Evolutionary conservation across 768 basidiomycete genomes (phyloP), one percentile per base, ranked within the genome.

Genomic region (Leccinum broughii): DNA sequence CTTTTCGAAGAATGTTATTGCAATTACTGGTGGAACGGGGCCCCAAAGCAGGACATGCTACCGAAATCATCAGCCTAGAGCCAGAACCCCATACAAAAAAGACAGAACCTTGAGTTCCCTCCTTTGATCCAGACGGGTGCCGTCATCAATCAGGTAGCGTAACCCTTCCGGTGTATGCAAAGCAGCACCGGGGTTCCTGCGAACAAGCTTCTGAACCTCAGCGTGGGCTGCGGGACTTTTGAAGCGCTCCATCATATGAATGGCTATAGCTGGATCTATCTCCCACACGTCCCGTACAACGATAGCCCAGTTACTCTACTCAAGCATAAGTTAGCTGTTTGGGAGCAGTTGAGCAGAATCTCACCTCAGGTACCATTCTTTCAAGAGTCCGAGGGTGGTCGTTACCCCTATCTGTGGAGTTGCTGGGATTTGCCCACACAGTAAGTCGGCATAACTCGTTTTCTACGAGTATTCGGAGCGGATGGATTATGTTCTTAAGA

Each of bases 1-100:
- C 30, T 85, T 86, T 72, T 95, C 92, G 72, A 98, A 97, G 70
- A 90, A 90, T 0, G 89, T 87, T 65, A 85, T 83, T 20, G 92
- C 92, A 20, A 88, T 77, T 17, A 95, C 80, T 0, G 93, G 94
- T 3, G 96, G 88, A 14, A 95, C 89, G 20, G 94, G 86, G 2
- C 86, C 86, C 94, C 95, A 98, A 8, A 95, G 78, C 14, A 95
- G 80, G 30, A 99, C 81, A 71, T 92, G 83, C 95, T 98, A 67
- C 5, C 26, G 22, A 64, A 39, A 50, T n/a, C 4, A 54, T 56
- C 32, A 64, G 46, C 41, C 24, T 51, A 35, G 6, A 50, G 3
- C 10, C 3, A 15, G 39, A 11, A 35, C 20, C 46, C 35, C 5
- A 7, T 28, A 55, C 39, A 10, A 32, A 51, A 49, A 55, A 56